Base-by-base conservation (phyloP, 1,139 yeast species). In the Candida smagusa region DNA sequence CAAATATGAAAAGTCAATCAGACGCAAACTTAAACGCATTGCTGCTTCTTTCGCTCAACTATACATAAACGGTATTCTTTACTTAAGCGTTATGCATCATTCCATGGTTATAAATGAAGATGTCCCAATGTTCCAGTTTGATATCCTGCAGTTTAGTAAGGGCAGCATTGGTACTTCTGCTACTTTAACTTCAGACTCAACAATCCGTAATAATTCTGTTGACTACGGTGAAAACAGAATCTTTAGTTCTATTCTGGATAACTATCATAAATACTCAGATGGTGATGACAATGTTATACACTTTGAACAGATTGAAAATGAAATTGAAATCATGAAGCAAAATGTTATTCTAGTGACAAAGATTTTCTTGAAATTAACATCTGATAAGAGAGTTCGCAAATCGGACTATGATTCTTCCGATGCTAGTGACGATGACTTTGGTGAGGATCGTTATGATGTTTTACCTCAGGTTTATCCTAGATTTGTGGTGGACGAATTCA, bases 381-480 rank as follows among this genome's bases (percentile, higher is more conserved):
- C 49, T 19, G 68, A 59, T 33, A 70, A 70, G 40, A 54, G 46
- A 29, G 61, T 69, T 6, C 54, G 50, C 26, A 43, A 52, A 2
- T 51, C 59, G 9, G 75, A 71, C 41, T 71, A 71, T 44, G 71
- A 67, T 43, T 61, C 64, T 0, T 61, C 72, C 2, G 76, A 69
- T 47, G 59, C 53, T 3, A 62, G 69, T 0, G 62, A 54, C 19
- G 61, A 48, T 12, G 63, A 57, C 19, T 56, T 58, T 36, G 72
- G 69, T 2, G 62, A 59, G 36, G 71, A 62, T 29, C 49, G 74
- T 23, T 59, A 53, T 43, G 62, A 72, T 33, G 41, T 63, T 9
- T 51, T 83, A 22, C 90, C 90, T 0, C 83, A 81, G 52, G 63
- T 79, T 2, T 76, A 80, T 47, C 86, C 90, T n/a, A 63, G 92